Percentiles rank a stretch among this genome's conserved stretches.
phyloP scores from a whole-genome alignment of 129 eudicot species.

The Pseudognaphalium luteoalbum region DNA sequence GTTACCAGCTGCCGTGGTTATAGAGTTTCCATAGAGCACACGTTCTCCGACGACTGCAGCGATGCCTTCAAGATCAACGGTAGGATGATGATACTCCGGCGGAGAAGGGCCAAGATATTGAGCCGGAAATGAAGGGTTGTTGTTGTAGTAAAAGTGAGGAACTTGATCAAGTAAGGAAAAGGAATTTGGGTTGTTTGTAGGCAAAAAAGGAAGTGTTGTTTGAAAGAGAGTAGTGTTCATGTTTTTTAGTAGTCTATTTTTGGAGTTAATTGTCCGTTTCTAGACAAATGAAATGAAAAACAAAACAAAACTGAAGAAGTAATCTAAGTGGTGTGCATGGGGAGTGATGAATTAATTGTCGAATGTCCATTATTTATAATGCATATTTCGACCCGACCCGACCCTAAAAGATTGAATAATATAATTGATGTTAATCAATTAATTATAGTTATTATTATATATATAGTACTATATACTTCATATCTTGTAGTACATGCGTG shows the following conservation, averaged over 20 bases:
- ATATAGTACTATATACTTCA: no score
- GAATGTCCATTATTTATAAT: conserved; percentile 32
- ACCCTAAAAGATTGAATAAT: neutral
- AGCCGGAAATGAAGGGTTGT: conserved; percentile 8
- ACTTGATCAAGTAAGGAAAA: conserved; percentile 19
- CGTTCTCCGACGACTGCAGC: conserved; percentile 82
- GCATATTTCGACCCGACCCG: conserved; percentile 33
- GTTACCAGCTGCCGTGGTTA: neutral
- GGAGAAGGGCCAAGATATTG: conserved; percentile 17
- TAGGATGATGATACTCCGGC: conserved; percentile 36
- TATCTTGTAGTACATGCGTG: no score
- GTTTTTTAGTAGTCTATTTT: neutral
- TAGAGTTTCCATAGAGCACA: conserved; percentile 33
- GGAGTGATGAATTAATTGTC: conserved; percentile 19
- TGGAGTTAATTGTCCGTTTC: conserved; percentile 3
- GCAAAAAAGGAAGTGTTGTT: conserved; percentile 22
- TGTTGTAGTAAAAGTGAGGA: conserved; percentile 1
- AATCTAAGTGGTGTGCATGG: conserved; percentile 33
- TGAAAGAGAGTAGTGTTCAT: conserved; percentile 42
- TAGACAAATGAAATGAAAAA: conserved; percentile 6
- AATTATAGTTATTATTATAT: no score
- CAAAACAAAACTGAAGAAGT: neutral
- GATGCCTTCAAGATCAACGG: conserved; percentile 78
- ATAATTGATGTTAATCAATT: no score
- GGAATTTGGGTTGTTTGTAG: conserved; percentile 17